Conservation (phyloP, 139 green algal species). For the Pedinophyceae sp. region DNA sequence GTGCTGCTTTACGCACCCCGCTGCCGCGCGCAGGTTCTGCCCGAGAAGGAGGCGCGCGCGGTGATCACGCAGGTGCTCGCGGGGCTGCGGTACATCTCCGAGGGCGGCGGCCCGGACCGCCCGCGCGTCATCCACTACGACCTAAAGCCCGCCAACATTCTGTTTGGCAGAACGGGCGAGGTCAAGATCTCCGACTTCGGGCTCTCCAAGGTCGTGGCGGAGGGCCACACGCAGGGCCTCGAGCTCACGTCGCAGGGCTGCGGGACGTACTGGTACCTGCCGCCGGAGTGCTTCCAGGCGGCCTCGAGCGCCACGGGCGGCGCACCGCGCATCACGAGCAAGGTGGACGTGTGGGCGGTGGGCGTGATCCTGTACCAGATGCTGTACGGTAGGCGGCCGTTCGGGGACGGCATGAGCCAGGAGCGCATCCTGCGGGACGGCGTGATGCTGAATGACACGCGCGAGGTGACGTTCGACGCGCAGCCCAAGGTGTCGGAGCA, state of each 20-base stretch:
- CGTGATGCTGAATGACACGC: slow-evolving; percentile 42
- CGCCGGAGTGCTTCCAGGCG: slow-evolving; percentile 56
- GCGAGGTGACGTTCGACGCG: slow-evolving; percentile 32
- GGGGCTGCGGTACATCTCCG: slow-evolving; percentile 43
- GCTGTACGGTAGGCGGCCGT: slow-evolving; percentile 79
- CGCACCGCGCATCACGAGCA: slow-evolving; percentile 69
- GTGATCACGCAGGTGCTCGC: slow-evolving; percentile 48
- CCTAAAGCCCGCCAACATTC: slow-evolving; percentile 89
- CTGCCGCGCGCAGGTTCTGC: slow-evolving; percentile 44
- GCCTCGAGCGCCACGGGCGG: slow-evolving; percentile 4
- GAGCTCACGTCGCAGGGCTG: slow-evolving; percentile 89
- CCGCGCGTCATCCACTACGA: slow-evolving; percentile 28
- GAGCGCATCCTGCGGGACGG: slow-evolving; percentile 71
- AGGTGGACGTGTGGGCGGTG: slow-evolving; percentile 83
- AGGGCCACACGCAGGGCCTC: slow-evolving; percentile 58
- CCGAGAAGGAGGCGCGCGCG: slow-evolving; percentile 64
- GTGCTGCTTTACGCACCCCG: too few relatives aligned
- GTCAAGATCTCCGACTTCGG: slow-evolving; percentile 95
- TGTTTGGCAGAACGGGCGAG: slow-evolving; percentile 68
- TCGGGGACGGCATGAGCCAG: slow-evolving; percentile 46
- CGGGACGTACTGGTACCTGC: slow-evolving; percentile 88
- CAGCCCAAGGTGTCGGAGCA: slow-evolving; percentile 60
- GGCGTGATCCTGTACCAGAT: slow-evolving; percentile 92
- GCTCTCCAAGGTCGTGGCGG: slow-evolving; percentile 72
- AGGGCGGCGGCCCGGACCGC: slow-evolving; percentile 6